These are phyloP conservation scores for Grosmannia huntii DNA, from an alignment of 2,329 filamentous ascomycete genomes.

Conservation along the genomic window DNA sequence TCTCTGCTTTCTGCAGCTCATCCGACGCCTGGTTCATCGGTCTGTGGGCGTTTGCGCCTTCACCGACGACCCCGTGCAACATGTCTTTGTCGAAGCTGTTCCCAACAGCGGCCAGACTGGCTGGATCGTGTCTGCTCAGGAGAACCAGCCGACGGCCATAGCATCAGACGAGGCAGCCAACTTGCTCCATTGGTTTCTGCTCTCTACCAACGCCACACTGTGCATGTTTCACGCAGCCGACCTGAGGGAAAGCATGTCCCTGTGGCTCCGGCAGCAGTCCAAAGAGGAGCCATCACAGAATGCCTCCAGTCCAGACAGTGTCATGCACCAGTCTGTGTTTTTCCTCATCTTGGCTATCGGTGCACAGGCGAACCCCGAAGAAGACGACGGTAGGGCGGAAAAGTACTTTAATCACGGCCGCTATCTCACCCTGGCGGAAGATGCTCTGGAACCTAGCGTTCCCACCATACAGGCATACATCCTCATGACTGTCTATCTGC, in stretches of 20 bases:
- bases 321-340: conserved; percentile 5
- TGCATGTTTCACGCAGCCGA: conserved; percentile 20
- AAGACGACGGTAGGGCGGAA: conserved; percentile 8
- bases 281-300: conserved; percentile 11
- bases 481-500: conserved; percentile 46
- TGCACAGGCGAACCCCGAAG: conserved; percentile 10
- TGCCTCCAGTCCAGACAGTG: conserved; percentile 9
- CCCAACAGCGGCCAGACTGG: conserved; percentile 16
- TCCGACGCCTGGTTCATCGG: conserved; percentile 19
- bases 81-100: conserved; percentile 21
- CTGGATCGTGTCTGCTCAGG: conserved; percentile 15
- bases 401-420: conserved; percentile 13
- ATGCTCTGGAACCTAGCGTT: conserved; percentile 40
- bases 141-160: conserved; percentile 11
- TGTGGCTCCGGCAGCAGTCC: conserved; percentile 16
- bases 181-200: conserved; percentile 20
- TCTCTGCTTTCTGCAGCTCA: conserved; percentile 21
- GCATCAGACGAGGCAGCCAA: conserved; percentile 15
- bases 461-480: conserved; percentile 38
- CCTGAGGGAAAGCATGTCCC: conserved; percentile 14
- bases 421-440: conserved; percentile 31
- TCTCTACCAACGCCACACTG: conserved; percentile 16
- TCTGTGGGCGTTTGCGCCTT: conserved; percentile 20
- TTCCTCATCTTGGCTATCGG: conserved; percentile 15
- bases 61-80: conserved; percentile 21